Percentiles rank a stretch among this genome's conserved stretches.
Evolutionary conservation across 495 filamentous ascomycete species (phyloP).

Genomic region (Neurospora pannonica): DNA sequence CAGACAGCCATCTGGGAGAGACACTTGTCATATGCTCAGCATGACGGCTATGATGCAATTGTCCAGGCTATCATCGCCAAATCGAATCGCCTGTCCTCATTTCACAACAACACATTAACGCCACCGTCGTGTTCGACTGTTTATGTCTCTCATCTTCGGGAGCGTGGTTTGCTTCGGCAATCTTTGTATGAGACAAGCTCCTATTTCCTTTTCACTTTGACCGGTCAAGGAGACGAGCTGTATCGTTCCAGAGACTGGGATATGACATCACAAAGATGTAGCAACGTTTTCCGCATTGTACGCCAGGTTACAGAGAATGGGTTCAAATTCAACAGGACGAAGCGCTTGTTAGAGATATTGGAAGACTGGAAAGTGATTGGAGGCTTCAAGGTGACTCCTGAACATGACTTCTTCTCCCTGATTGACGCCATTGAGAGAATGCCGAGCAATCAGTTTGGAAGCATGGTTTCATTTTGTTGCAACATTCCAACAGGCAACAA

Average conservation of each 20-base stretch:
- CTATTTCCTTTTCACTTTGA: neutral
- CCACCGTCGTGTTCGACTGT: neutral
- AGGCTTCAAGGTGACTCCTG: neutral
- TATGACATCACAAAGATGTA: neutral
- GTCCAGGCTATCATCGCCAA: neutral
- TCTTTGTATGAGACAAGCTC: neutral
- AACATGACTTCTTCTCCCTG: neutral
- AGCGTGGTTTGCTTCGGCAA: neutral
- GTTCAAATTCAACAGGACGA: neutral
- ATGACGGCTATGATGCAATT: slow-evolving; percentile 1
- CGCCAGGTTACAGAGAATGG: neutral
- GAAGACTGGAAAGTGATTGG: neutral
- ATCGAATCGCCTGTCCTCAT: neutral
- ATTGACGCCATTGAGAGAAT: neutral
- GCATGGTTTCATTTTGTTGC: neutral
- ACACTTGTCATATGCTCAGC: neutral
- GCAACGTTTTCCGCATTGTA: neutral
- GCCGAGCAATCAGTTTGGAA: neutral
- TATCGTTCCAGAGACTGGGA: neutral
- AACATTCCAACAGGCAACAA: neutral
- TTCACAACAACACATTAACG: neutral
- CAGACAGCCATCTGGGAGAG: slow-evolving; percentile 1
- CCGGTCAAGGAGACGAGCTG: neutral
- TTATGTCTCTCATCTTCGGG: neutral
- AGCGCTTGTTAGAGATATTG: neutral